Evolutionary conservation across 805 yeast genomes (phyloP), one percentile per base, ranked within the genome.

Genomic region (Wickerhamomyces canadensis): DNA sequence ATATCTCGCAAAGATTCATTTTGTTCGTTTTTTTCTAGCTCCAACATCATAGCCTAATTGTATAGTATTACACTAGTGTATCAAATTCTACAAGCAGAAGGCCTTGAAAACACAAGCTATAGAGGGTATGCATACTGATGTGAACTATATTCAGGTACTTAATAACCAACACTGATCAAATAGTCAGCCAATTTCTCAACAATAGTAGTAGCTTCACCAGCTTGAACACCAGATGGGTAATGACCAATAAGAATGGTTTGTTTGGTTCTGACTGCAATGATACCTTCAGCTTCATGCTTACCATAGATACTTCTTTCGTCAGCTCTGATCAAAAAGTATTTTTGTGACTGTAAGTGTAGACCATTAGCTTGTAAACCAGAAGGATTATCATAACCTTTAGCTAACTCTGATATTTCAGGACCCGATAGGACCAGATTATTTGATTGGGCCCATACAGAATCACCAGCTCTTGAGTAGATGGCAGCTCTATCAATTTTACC

Each of bases 111-210:
- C n/a, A n/a, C n/a, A n/a, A n/a, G n/a, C n/a, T n/a, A n/a, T n/a
- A n/a, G n/a, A n/a, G n/a, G n/a, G n/a, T n/a, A n/a, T n/a, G n/a
- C n/a, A n/a, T n/a, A n/a, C n/a, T n/a, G n/a, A n/a, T n/a, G n/a
- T n/a, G n/a, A n/a, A n/a, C n/a, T n/a, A n/a, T n/a, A n/a, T n/a
- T n/a, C n/a, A n/a, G n/a, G 6, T 13, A 11, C 13, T 55, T 72
- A 91, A 64, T 85, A 89, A 41, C 87, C 84, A 37, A 84, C 91
- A 54, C 87, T 70, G 59, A 91, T 87, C 65, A 93, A 74, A 58
- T 93, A 89, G 61, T 93, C 98, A 33, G 95, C 98, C 68, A 93
- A 74, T 57, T 87, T 91, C 64, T 93, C 98, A 40, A 91, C 96
- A 46, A 89, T 84, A 55, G 83, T 78, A 42, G 97, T 84, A 36